phyloP scores from a whole-genome alignment of 257 asterid genomes.

The Coffea eugenioides region DNA sequence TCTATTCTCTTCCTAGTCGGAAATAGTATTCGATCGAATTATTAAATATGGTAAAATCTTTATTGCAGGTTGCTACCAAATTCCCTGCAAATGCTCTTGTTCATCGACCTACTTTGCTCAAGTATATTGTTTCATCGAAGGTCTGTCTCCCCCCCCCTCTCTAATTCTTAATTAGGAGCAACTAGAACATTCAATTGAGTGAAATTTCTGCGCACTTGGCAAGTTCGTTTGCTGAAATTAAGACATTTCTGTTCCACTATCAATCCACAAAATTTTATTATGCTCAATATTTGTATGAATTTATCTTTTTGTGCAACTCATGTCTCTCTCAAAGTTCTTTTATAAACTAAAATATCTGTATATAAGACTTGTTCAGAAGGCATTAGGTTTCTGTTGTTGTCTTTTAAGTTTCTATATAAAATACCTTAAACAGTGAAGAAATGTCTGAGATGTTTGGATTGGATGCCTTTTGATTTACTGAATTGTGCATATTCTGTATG shows the following conservation, averaged over 20 bases:
- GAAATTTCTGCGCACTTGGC: background rate
- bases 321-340: background rate
- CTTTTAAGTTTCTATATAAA: background rate
- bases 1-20: background rate
- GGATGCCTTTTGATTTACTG: background rate
- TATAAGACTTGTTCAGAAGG: background rate
- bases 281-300: background rate
- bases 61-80: constrained; percentile 73
- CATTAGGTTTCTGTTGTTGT: background rate
- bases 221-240: background rate
- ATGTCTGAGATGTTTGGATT: background rate
- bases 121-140: constrained; percentile 62
- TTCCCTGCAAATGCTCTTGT: constrained; percentile 79
- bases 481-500: constrained; percentile 1
- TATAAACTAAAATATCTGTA: background rate
- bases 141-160: constrained; percentile 34
- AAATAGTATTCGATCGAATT: background rate
- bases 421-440: background rate
- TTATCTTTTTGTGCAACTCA: background rate
- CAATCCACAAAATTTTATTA: background rate
- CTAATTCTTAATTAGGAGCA: background rate
- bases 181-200: background rate
- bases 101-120: constrained; percentile 73
- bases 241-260: background rate
- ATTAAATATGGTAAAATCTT: background rate